A percentile compares a stretch with the other conserved stretches of the same genome.
Evolutionary conservation across 140 eudicot genomes (phyloP).

Genomic region (Senecio squalidus): DNA sequence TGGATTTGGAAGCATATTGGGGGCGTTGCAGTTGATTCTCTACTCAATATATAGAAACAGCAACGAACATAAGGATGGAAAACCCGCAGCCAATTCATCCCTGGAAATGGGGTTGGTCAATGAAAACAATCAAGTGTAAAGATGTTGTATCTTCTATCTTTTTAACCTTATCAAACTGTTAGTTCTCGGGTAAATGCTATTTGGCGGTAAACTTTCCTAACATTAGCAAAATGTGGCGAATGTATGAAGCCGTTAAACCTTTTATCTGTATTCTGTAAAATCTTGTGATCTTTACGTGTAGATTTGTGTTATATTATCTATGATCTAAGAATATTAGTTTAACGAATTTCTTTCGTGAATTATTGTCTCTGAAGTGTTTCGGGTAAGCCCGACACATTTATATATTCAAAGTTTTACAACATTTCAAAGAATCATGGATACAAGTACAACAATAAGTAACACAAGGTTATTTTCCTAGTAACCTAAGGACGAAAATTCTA

Average conservation of each 20-base stretch:
- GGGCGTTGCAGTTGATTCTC: slow-evolving; percentile 68
- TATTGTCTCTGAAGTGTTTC: too few relatives aligned
- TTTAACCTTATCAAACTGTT: not conserved
- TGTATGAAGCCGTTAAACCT: not conserved
- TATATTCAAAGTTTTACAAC: slow-evolving; percentile 14
- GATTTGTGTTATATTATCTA: too few relatives aligned
- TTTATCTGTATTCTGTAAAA: too few relatives aligned
- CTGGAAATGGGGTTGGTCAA: slow-evolving; percentile 40
- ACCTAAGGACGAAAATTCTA: not conserved
- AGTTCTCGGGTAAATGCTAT: not conserved
- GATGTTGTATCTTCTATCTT: not conserved
- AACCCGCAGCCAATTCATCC: slow-evolving; percentile 7
- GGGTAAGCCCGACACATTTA: too few relatives aligned
- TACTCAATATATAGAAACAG: slow-evolving; percentile 59
- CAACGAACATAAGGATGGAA: slow-evolving; percentile 36
- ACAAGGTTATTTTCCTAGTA: not conserved
- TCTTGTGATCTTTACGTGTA: too few relatives aligned
- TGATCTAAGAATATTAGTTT: too few relatives aligned
- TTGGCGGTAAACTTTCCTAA: not conserved
- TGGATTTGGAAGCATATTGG: slow-evolving; percentile 75
- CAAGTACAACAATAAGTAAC: slow-evolving; percentile 6
- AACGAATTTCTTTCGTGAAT: too few relatives aligned
- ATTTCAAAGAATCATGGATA: slow-evolving; percentile 16
- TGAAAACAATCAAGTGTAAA: slow-evolving; percentile 9
- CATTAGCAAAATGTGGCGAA: not conserved